Conservation (phyloP, 441 rosid species). For the Gossypium schwendimanii region DNA sequence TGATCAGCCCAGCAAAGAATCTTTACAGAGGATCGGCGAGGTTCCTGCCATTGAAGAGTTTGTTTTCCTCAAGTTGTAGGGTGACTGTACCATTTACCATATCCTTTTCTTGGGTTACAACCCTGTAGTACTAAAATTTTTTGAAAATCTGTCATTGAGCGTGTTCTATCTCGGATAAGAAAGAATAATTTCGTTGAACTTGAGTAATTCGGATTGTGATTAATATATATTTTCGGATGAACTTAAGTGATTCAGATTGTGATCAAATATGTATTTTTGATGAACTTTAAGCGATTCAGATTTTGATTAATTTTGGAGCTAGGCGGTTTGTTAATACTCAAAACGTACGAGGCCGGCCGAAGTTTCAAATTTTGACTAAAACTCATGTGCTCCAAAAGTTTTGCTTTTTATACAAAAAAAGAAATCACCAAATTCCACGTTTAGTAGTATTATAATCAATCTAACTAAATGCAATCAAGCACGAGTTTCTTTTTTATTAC, state of each 20-base stretch:
- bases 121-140: constrained; percentile 18
- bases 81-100: background rate
- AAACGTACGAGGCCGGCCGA: background rate
- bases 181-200: constrained; percentile 14
- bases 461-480: background rate
- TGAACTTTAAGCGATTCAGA: background rate
- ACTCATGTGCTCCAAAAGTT: background rate
- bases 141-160: constrained; percentile 22
- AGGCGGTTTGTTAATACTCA: background rate
- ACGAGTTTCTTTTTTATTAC: background rate
- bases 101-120: constrained; percentile 1
- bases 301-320: background rate
- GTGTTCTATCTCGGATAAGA: background rate
- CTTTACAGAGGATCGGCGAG: constrained; percentile 44
- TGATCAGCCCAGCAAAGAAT: constrained; percentile 54
- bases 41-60: constrained; percentile 1
- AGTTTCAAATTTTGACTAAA: background rate
- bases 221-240: background rate
- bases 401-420: background rate
- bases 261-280: background rate
- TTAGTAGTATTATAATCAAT: too few relatives aligned
- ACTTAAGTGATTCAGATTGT: background rate
- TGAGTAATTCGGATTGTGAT: background rate
- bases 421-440: too few relatives aligned
- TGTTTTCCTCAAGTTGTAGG: constrained; percentile 37